Conservation (phyloP, 805 yeast genomes). For the Priceomyces castillae region DNA sequence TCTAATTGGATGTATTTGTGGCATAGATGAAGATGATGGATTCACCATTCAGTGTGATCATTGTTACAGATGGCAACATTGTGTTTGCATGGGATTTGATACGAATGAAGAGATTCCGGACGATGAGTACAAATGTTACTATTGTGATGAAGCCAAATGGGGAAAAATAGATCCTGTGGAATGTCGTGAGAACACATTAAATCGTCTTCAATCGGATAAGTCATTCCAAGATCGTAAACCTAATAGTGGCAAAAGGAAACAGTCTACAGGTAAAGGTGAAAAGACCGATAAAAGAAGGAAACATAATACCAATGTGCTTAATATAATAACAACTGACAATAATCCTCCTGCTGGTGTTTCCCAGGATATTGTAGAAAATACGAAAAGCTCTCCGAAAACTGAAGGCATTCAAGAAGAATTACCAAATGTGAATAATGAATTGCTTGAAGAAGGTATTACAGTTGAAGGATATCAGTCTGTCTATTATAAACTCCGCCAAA, state of each 20-base stretch:
- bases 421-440: constrained; percentile 45
- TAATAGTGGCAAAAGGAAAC: constrained; percentile 15
- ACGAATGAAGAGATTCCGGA: constrained; percentile 78
- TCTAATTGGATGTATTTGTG: constrained; percentile 85
- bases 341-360: not conserved
- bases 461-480: constrained; percentile 52
- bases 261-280: constrained; percentile 13
- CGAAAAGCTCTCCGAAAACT: not conserved
- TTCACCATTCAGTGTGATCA: constrained; percentile 92
- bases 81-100: constrained; percentile 78
- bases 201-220: constrained; percentile 29
- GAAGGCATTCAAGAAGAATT: constrained; percentile 4
- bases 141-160: constrained; percentile 55
- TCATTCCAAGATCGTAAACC: not conserved
- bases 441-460: constrained; percentile 36
- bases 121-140: constrained; percentile 68
- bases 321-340: not conserved
- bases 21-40: constrained; percentile 84
- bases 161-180: constrained; percentile 40
- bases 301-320: too few relatives aligned
- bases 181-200: constrained; percentile 30
- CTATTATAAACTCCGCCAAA: constrained; percentile 45
- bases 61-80: constrained; percentile 94
- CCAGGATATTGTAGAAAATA: not conserved
- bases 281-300: constrained; percentile 16